These are phyloP conservation scores for Akanthomyces uredinophilus DNA, from an alignment of 2,329 filamentous ascomycete genomes.

Conservation along the genomic window DNA sequence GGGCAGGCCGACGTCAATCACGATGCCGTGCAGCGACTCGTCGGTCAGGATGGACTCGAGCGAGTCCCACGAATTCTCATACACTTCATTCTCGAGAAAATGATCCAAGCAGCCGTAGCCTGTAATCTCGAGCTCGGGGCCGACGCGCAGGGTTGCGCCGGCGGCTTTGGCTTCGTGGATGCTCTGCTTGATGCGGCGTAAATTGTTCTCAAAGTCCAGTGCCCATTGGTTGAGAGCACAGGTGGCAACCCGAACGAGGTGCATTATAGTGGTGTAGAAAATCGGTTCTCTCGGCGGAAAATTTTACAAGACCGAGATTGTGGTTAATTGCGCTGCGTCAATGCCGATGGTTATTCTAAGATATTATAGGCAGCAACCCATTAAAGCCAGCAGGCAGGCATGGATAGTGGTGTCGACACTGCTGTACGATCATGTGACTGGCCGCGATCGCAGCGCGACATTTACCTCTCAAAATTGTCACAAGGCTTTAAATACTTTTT, in stretches of 20 bases:
- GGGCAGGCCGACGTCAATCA: constrained; percentile 28
- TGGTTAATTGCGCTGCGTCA: too few relatives aligned
- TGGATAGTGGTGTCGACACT: too few relatives aligned
- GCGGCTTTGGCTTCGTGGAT: constrained; percentile 54
- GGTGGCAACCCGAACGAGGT: constrained; percentile 31
- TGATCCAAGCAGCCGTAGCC: constrained; percentile 30
- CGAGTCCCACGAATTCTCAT: constrained; percentile 28
- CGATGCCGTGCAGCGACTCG: constrained; percentile 24
- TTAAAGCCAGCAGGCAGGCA: too few relatives aligned
- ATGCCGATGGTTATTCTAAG: too few relatives aligned
- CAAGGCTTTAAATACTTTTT: background rate
- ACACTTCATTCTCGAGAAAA: constrained; percentile 29
- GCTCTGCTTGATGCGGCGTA: constrained; percentile 57
- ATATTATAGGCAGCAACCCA: too few relatives aligned
- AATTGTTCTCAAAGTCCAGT: constrained; percentile 61
- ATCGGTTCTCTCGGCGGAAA: too few relatives aligned
- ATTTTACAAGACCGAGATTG: too few relatives aligned
- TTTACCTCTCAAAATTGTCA: background rate
- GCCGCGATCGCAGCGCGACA: background rate
- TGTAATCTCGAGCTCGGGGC: constrained; percentile 43
- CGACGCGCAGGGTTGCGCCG: constrained; percentile 58
- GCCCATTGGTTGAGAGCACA: constrained; percentile 30
- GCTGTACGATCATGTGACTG: background rate
- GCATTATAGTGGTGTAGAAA: constrained; percentile 20
- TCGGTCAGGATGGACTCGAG: constrained; percentile 29